These are phyloP conservation scores for Colletotrichum costaricense DNA, from an alignment of 2,329 filamentous ascomycete genomes.

Conservation along the genomic window DNA sequence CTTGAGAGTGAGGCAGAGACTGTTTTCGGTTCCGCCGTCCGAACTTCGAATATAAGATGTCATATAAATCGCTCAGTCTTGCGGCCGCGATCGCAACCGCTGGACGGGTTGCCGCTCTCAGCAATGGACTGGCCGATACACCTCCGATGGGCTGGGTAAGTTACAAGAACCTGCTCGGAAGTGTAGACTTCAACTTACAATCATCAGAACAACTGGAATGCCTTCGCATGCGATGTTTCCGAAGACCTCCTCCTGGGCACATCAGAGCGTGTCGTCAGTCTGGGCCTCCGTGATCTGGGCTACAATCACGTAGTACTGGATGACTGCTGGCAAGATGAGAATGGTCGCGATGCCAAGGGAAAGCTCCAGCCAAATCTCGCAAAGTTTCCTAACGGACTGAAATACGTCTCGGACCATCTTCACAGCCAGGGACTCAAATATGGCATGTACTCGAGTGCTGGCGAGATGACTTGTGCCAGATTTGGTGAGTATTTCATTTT, in stretches of 20 bases:
- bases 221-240: constrained; percentile 33
- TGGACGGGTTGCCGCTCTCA: constrained; percentile 31
- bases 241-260: constrained; percentile 37
- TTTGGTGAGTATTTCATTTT: constrained; percentile 39
- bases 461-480: constrained; percentile 60
- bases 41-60: not conserved
- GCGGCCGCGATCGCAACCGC: constrained; percentile 23
- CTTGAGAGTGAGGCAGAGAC: not conserved
- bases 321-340: constrained; percentile 48
- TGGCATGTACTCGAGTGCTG: constrained; percentile 54
- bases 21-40: not conserved
- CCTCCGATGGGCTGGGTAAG: constrained; percentile 39
- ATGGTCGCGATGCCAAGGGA: constrained; percentile 39
- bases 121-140: constrained; percentile 37
- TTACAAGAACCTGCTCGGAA: not conserved
- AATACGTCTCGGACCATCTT: constrained; percentile 46
- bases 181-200: not conserved
- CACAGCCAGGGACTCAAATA: constrained; percentile 50
- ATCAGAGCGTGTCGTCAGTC: constrained; percentile 39
- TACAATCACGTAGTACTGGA: constrained; percentile 46
- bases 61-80: constrained; percentile 16
- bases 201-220: constrained; percentile 33
- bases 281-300: constrained; percentile 43
- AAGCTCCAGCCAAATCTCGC: constrained; percentile 44
- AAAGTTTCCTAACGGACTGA: constrained; percentile 52